Conservation (phyloP, 106 monocot genomes). For the Dendrobium nobile region DNA sequence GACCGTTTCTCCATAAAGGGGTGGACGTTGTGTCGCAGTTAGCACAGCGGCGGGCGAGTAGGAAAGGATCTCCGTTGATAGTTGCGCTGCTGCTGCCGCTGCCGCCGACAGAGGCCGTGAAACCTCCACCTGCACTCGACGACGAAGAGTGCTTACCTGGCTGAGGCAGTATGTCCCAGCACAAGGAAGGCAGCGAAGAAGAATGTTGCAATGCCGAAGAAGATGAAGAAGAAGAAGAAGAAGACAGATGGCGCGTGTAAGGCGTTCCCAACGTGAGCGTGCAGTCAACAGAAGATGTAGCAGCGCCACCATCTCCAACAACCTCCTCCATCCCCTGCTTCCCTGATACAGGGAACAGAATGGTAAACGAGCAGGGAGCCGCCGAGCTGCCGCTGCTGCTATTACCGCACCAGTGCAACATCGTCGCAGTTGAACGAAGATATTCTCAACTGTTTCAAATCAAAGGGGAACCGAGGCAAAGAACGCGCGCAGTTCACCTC, state of each 20-base stretch:
- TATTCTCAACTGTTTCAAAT: not conserved
- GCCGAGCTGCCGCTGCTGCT: slow-evolving; percentile 4
- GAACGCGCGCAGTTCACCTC: not conserved
- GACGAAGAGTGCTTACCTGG: not conserved
- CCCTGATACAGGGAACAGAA: slow-evolving; percentile 34
- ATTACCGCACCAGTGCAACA: slow-evolving; percentile 28
- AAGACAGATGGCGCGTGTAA: slow-evolving; percentile 41
- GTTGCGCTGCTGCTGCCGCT: not conserved
- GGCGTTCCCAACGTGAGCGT: slow-evolving; percentile 84
- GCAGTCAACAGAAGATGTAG: slow-evolving; percentile 54
- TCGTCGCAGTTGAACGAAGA: not conserved
- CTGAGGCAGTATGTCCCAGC: slow-evolving; percentile 39
- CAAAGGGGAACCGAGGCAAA: not conserved
- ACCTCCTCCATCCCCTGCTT: slow-evolving; percentile 8
- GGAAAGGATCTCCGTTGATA: slow-evolving; percentile 32
- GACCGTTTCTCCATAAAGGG: slow-evolving; percentile 94
- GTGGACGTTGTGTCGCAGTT: slow-evolving; percentile 98
- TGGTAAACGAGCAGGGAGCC: slow-evolving; percentile 31
- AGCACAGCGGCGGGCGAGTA: slow-evolving; percentile 74
- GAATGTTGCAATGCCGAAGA: not conserved
- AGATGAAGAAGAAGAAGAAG: not conserved
- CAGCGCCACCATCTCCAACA: not conserved
- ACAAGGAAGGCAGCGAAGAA: slow-evolving; percentile 20
- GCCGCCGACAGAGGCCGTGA: not conserved
- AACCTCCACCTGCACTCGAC: not conserved